These are phyloP conservation scores for Entomortierella parvispora DNA, from an alignment of 192 early-diverging fungal genomes.

Conservation along the genomic window DNA sequence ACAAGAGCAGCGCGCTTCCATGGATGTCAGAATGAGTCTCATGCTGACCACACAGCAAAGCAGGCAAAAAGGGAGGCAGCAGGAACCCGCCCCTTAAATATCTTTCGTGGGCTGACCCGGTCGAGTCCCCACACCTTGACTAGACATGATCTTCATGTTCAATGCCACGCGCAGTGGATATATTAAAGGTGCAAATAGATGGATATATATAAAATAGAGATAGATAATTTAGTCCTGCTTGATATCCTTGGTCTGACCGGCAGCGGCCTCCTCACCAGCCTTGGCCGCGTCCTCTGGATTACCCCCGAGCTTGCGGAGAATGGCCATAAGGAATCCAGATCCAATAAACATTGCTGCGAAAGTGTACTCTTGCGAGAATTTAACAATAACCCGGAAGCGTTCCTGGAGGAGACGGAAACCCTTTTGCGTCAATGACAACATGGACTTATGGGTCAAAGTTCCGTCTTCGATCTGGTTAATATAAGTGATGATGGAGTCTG, in stretches of 20 bases:
- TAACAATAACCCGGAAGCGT: neutral
- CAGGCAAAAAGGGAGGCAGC: too few species aligned
- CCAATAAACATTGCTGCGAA: constrained; percentile 14
- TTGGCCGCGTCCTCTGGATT: neutral
- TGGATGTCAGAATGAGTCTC: too few species aligned
- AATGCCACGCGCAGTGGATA: too few species aligned
- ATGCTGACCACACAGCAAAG: too few species aligned
- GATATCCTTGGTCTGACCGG: constrained; percentile 27
- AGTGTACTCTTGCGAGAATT: constrained; percentile 14
- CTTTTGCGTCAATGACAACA: constrained; percentile 23
- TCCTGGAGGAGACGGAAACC: constrained; percentile 21
- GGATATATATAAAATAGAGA: too few species aligned
- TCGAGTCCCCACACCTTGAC: too few species aligned
- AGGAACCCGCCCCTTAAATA: too few species aligned
- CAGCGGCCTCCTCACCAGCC: neutral
- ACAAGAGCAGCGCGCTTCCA: too few species aligned
- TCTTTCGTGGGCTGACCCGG: too few species aligned
- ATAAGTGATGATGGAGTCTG: constrained; percentile 28
- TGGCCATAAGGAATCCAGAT: constrained; percentile 15
- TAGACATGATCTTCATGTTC: too few species aligned
- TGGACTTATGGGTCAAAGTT: constrained; percentile 22
- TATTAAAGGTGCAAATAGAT: too few species aligned
- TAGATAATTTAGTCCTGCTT: constrained; percentile 20
- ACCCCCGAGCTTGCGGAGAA: constrained; percentile 21
- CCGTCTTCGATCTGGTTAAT: constrained; percentile 28